These are phyloP conservation scores for Mycosphaerella arachidis DNA, from an alignment of 2,329 filamentous ascomycete genomes.

Conservation along the genomic window DNA sequence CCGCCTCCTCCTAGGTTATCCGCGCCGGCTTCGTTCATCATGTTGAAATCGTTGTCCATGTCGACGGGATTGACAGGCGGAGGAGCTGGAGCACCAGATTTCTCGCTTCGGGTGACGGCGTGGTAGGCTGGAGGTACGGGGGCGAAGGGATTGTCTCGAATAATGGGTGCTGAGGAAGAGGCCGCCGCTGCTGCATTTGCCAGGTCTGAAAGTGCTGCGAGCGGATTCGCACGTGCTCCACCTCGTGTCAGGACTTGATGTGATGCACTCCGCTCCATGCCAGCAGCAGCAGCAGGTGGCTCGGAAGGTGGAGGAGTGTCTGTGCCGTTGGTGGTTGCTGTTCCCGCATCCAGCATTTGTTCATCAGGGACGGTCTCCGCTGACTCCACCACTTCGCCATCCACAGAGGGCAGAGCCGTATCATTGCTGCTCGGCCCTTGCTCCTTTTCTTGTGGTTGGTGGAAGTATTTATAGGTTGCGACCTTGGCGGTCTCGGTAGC, in stretches of 20 bases:
- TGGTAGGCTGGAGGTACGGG: constrained; percentile 44
- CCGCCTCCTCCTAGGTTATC: constrained; percentile 11
- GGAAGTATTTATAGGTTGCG: constrained; percentile 55
- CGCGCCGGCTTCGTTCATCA: constrained; percentile 39
- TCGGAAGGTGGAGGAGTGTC: constrained; percentile 27
- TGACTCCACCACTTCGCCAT: constrained; percentile 28
- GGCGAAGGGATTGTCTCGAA: constrained; percentile 39
- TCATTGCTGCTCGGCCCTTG: constrained; percentile 24
- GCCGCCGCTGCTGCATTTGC: constrained; percentile 40
- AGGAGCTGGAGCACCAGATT: constrained; percentile 43
- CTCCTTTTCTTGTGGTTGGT: constrained; percentile 40
- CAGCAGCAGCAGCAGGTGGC: constrained; percentile 32
- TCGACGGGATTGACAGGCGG: constrained; percentile 41
- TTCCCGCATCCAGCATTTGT: constrained; percentile 20
- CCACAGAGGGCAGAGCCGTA: constrained; percentile 28
- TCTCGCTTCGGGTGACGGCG: constrained; percentile 45
- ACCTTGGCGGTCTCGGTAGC: constrained; percentile 58
- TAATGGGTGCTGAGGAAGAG: constrained; percentile 29
- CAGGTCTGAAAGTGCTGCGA: constrained; percentile 51
- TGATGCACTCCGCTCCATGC: constrained; percentile 59
- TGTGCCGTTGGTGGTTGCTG: constrained; percentile 23
- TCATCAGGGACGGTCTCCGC: constrained; percentile 26
- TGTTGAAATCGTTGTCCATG: constrained; percentile 46
- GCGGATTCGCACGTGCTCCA: constrained; percentile 44
- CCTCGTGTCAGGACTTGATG: constrained; percentile 53